Percentiles rank a stretch among this genome's conserved stretches.
These are phyloP conservation scores for Coniferiporia sulphurascens DNA, from an alignment of 1,284 basidiomycete genomes.

Conservation along the genomic window DNA sequence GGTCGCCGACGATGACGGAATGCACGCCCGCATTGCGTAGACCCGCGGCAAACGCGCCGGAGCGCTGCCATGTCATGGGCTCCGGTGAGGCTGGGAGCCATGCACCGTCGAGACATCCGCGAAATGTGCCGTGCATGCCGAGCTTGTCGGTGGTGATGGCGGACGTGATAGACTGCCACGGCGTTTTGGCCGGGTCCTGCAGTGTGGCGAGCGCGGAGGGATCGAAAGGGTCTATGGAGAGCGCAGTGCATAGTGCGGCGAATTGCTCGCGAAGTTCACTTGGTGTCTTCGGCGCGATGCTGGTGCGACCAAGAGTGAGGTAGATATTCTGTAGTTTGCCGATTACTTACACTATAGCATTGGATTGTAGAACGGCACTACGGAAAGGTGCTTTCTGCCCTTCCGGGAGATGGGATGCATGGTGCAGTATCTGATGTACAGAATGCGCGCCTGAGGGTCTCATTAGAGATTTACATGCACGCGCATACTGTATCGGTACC, in stretches of 20 bases:
- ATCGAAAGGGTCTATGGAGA: slow-evolving; percentile 49
- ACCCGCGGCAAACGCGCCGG: slow-evolving; percentile 49
- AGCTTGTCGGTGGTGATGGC: slow-evolving; percentile 53
- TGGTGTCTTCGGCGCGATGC: slow-evolving; percentile 51
- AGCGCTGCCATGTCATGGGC: slow-evolving; percentile 65
- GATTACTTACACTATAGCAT: slow-evolving; percentile 56
- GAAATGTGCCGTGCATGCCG: slow-evolving; percentile 60
- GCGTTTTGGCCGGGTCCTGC: slow-evolving; percentile 42
- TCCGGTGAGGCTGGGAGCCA: slow-evolving; percentile 51
- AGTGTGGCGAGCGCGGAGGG: slow-evolving; percentile 45
- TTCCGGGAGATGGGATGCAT: slow-evolving; percentile 58
- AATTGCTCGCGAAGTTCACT: slow-evolving; percentile 57
- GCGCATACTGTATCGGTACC: slow-evolving; percentile 33
- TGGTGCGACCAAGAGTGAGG: slow-evolving; percentile 19
- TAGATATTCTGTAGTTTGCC: neutral
- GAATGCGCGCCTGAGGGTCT: slow-evolving; percentile 58
- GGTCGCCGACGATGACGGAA: slow-evolving; percentile 60
- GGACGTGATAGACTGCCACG: slow-evolving; percentile 46
- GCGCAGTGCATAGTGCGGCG: slow-evolving; percentile 48
- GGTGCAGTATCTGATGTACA: slow-evolving; percentile 69
- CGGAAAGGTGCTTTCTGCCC: slow-evolving; percentile 57
- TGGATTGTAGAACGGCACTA: slow-evolving; percentile 64
- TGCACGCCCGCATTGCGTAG: slow-evolving; percentile 55
- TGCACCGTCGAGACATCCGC: slow-evolving; percentile 53
- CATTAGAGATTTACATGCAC: neutral